phyloP scores from a whole-genome alignment of 768 basidiomycete genomes.

The Chalciporus pseudorubinellus region DNA sequence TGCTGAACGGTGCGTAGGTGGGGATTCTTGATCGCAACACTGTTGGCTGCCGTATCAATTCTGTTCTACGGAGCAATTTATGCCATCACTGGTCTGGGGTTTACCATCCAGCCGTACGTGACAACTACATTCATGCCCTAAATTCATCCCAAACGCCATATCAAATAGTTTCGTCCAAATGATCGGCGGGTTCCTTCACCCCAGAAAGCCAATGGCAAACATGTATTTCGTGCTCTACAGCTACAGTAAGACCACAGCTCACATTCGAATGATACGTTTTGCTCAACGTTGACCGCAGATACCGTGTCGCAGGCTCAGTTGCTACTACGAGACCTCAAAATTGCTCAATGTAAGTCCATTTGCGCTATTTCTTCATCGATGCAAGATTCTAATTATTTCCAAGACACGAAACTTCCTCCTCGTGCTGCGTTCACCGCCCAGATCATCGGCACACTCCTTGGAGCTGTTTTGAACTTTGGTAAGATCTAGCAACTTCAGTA shows the following conservation, averaged over 20 bases:
- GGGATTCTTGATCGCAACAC: conserved; percentile 49
- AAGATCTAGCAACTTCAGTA: conserved; percentile 47
- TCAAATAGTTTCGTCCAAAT: conserved; percentile 34
- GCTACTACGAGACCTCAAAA: conserved; percentile 58
- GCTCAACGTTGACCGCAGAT: conserved; percentile 36
- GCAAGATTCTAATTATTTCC: conserved; percentile 33
- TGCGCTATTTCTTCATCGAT: conserved; percentile 33
- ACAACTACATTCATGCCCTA: too few relatives aligned
- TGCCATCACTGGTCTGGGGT: conserved; percentile 43
- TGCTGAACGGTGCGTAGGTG: conserved; percentile 26
- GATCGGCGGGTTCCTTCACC: conserved; percentile 36
- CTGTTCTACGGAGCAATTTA: conserved; percentile 55
- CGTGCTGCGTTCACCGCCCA: conserved; percentile 65
- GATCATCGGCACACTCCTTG: conserved; percentile 33
- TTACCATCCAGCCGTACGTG: conserved; percentile 28
- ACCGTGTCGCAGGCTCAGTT: conserved; percentile 49
- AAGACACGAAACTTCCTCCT: conserved; percentile 59
- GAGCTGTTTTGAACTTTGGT: conserved; percentile 46
- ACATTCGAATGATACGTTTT: conserved; percentile 42
- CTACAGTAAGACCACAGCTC: conserved; percentile 36
- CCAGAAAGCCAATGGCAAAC: conserved; percentile 43
- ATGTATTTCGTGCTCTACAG: conserved; percentile 45
- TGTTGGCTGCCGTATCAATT: conserved; percentile 50
- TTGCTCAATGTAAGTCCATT: conserved; percentile 22
- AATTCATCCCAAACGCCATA: background rate